Evolutionary conservation across 768 basidiomycete genomes (phyloP).

Genomic region (Mycena capillaripes): DNA sequence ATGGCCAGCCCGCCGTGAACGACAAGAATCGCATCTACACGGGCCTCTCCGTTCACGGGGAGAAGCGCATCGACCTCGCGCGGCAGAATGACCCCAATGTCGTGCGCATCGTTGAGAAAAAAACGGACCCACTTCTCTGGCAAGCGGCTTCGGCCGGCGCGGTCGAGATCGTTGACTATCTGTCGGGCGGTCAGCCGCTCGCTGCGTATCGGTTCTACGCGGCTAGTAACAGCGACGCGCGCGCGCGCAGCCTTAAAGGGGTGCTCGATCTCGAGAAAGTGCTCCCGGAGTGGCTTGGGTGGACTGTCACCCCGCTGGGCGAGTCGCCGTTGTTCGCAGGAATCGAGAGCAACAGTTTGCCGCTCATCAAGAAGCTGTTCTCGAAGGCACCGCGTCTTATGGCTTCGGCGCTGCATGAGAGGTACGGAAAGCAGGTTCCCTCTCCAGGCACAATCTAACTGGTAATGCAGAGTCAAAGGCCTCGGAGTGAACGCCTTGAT

Average conservation of each 20-base stretch:
- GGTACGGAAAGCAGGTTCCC: too few relatives aligned
- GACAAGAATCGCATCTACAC: constrained; percentile 63
- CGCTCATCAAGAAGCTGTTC: constrained; percentile 59
- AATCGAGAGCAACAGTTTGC: constrained; percentile 51
- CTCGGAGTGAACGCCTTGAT: neutral
- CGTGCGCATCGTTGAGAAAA: constrained; percentile 6
- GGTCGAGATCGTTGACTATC: constrained; percentile 58
- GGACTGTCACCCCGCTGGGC: constrained; percentile 57
- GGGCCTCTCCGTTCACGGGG: constrained; percentile 74
- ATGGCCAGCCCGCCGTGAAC: constrained; percentile 44
- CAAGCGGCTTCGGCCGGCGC: constrained; percentile 51
- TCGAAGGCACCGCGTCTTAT: constrained; percentile 36
- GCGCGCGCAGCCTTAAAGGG: constrained; percentile 58
- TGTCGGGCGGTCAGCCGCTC: constrained; percentile 59
- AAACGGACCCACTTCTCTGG: constrained; percentile 56
- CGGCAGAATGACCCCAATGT: constrained; percentile 64
- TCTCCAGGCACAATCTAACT: neutral
- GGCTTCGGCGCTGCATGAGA: constrained; percentile 56
- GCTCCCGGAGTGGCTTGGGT: constrained; percentile 64
- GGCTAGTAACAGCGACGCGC: constrained; percentile 53
- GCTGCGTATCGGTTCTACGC: constrained; percentile 67
- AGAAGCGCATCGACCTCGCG: constrained; percentile 69
- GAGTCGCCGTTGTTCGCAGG: constrained; percentile 67
- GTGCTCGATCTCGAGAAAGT: constrained; percentile 52
- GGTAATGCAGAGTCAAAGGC: neutral